These are phyloP conservation scores for Neurospora sp. DNA, from an alignment of 495 filamentous ascomycete species.

Conservation along the genomic window DNA sequence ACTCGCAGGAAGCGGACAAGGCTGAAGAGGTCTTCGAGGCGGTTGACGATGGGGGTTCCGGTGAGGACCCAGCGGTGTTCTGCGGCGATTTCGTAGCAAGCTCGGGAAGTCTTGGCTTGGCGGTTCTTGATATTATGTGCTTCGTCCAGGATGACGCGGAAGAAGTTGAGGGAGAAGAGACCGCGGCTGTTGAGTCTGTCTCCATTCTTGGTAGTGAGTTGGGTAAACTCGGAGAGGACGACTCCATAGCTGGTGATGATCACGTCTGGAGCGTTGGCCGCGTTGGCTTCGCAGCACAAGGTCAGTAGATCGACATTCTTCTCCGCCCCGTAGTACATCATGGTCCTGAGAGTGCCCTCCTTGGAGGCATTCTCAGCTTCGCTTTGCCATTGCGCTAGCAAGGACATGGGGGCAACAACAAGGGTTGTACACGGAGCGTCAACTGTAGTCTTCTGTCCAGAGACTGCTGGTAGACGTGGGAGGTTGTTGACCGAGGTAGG, in stretches of 20 bases:
- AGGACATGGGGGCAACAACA: conserved; percentile 88
- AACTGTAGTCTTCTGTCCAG: conserved; percentile 36
- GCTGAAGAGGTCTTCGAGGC: conserved; percentile 93
- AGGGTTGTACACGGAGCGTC: conserved; percentile 81
- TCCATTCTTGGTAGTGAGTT: conserved; percentile 46
- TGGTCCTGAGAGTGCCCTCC: conserved; percentile 65
- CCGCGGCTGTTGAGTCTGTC: conserved; percentile 54
- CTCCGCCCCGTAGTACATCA: conserved; percentile 86
- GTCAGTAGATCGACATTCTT: conserved; percentile 65
- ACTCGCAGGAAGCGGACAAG: conserved; percentile 84
- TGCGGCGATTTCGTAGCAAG: conserved; percentile 80
- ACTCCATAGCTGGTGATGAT: conserved; percentile 96
- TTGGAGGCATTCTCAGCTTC: conserved; percentile 84
- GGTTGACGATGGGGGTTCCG: conserved; percentile 94
- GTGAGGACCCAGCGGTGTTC: conserved; percentile 89
- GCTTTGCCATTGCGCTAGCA: conserved; percentile 91
- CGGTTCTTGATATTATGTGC: conserved; percentile 92
- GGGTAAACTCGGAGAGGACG: conserved; percentile 79
- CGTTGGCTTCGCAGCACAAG: conserved; percentile 66
- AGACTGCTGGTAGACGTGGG: conserved; percentile 46
- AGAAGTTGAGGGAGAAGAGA: conserved; percentile 85
- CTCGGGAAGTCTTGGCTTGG: conserved; percentile 77
- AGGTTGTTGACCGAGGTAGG: conserved; percentile 33
- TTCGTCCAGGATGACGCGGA: conserved; percentile 90
- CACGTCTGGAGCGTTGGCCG: conserved; percentile 66